phyloP scores from a whole-genome alignment of 2,329 filamentous ascomycete species.

The Colletotrichum kahawae region DNA sequence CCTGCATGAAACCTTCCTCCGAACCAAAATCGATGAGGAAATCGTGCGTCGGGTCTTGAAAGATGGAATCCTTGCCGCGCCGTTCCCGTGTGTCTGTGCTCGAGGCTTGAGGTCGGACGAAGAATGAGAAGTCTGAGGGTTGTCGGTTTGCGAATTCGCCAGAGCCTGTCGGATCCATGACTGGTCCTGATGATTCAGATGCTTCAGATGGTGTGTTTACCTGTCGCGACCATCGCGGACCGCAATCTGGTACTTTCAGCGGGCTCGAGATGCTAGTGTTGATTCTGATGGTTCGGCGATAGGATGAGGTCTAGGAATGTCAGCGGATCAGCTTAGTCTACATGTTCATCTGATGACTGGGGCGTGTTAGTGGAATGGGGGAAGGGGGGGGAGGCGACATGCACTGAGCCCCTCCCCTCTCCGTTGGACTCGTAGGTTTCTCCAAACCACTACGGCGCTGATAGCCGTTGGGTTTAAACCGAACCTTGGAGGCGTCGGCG shows the following conservation, averaged over 20 bases:
- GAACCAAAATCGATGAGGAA: slow-evolving; percentile 62
- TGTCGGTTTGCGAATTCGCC: slow-evolving; percentile 34
- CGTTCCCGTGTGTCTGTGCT: slow-evolving; percentile 23
- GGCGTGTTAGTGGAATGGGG: slow-evolving; percentile 10
- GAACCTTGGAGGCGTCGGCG: slow-evolving; percentile 1
- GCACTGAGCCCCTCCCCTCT: slow-evolving; percentile 7
- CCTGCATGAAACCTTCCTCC: slow-evolving; percentile 58
- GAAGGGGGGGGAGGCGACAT: neutral
- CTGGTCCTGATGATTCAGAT: slow-evolving; percentile 23
- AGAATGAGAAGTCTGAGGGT: slow-evolving; percentile 25
- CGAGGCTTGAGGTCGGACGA: slow-evolving; percentile 26
- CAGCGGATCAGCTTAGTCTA: slow-evolving; percentile 17
- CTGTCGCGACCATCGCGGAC: slow-evolving; percentile 40
- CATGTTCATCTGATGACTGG: slow-evolving; percentile 8
- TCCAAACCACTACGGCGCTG: neutral
- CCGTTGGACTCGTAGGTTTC: neutral
- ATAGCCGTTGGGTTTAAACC: slow-evolving; percentile 1
- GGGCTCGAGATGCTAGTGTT: slow-evolving; percentile 23
- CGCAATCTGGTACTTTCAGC: slow-evolving; percentile 33
- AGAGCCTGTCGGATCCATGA: slow-evolving; percentile 35
- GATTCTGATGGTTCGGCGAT: slow-evolving; percentile 1
- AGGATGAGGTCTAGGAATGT: slow-evolving; percentile 11
- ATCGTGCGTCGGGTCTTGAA: slow-evolving; percentile 50
- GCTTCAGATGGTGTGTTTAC: slow-evolving; percentile 28
- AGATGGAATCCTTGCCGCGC: slow-evolving; percentile 37